phyloP scores from a whole-genome alignment of 2,329 filamentous ascomycete species.

The Monosporascus cannonballus region DNA sequence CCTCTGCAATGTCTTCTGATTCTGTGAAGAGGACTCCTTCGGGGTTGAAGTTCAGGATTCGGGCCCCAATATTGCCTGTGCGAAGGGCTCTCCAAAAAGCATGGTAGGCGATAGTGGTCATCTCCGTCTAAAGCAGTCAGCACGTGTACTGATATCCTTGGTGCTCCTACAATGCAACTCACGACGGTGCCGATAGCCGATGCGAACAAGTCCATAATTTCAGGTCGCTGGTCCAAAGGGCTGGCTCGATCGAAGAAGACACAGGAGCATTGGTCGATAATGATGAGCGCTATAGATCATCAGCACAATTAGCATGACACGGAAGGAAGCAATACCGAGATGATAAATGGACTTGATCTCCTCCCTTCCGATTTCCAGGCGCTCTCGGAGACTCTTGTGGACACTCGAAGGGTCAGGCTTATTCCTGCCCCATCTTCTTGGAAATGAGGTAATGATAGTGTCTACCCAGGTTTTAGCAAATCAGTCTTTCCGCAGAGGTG shows the following conservation, averaged over 20 bases:
- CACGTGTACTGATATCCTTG: slow-evolving; percentile 1
- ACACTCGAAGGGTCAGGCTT: slow-evolving; percentile 30
- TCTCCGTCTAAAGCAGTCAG: neutral
- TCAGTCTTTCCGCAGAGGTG: neutral
- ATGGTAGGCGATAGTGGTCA: slow-evolving; percentile 1
- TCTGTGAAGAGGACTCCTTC: slow-evolving; percentile 25
- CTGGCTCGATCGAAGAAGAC: slow-evolving; percentile 30
- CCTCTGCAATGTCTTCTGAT: slow-evolving; percentile 26
- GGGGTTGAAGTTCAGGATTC: slow-evolving; percentile 14
- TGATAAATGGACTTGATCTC: slow-evolving; percentile 23
- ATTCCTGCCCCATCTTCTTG: slow-evolving; percentile 31
- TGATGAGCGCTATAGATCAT: slow-evolving; percentile 20
- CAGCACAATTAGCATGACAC: too few species aligned
- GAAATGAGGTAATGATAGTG: slow-evolving; percentile 33
- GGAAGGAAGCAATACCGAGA: slow-evolving; percentile 5
- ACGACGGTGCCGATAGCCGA: slow-evolving; percentile 23
- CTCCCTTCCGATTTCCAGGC: slow-evolving; percentile 8
- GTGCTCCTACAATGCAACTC: slow-evolving; percentile 2
- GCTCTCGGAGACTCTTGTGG: slow-evolving; percentile 28
- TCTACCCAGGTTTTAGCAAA: slow-evolving; percentile 13
- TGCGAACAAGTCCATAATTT: slow-evolving; percentile 27
- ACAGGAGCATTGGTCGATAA: slow-evolving; percentile 31
- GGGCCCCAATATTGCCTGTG: slow-evolving; percentile 7
- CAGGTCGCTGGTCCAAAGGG: slow-evolving; percentile 20
- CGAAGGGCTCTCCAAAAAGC: neutral